A percentile compares a stretch with the other conserved stretches of the same genome.
These are phyloP conservation scores for Candida sakaeoensis DNA, from an alignment of 805 yeast genomes.

Conservation along the genomic window DNA sequence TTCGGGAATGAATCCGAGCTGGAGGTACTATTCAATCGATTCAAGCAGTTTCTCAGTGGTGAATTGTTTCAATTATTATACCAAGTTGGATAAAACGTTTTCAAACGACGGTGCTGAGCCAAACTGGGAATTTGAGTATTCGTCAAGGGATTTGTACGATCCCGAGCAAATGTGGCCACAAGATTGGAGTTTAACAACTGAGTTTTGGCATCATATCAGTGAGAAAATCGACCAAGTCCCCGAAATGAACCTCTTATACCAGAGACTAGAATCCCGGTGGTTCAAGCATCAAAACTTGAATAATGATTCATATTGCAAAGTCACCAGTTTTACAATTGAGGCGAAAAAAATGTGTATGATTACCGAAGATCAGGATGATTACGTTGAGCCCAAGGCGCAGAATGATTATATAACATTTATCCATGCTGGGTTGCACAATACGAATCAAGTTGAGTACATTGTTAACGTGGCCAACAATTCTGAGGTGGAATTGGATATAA, in stretches of 20 bases:
- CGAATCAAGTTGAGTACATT: conserved; percentile 2
- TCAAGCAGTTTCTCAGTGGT: conserved; percentile 54
- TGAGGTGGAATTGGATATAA: too few relatives aligned
- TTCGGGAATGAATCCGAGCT: conserved; percentile 59
- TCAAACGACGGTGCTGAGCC: conserved; percentile 53
- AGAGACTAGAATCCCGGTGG: conserved; percentile 36
- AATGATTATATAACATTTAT: conserved; percentile 13
- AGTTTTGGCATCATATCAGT: conserved; percentile 54
- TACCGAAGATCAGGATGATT: conserved; percentile 21
- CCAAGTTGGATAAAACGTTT: conserved; percentile 58
- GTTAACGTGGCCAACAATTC: background rate
- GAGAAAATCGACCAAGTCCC: conserved; percentile 27
- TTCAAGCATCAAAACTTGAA: conserved; percentile 24
- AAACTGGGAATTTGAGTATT: conserved; percentile 59
- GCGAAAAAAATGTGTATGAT: conserved; percentile 18
- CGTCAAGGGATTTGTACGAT: conserved; percentile 58
- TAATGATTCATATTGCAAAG: conserved; percentile 19
- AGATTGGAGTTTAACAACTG: conserved; percentile 58
- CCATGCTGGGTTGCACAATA: conserved; percentile 1
- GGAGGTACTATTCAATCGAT: conserved; percentile 72
- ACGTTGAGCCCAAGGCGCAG: conserved; percentile 13
- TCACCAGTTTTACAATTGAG: conserved; percentile 18
- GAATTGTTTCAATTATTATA: conserved; percentile 57
- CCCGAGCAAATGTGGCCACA: conserved; percentile 54
- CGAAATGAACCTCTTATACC: conserved; percentile 7